Conservation (phyloP, 257 asterid species). For the Capsicum chinense region DNA sequence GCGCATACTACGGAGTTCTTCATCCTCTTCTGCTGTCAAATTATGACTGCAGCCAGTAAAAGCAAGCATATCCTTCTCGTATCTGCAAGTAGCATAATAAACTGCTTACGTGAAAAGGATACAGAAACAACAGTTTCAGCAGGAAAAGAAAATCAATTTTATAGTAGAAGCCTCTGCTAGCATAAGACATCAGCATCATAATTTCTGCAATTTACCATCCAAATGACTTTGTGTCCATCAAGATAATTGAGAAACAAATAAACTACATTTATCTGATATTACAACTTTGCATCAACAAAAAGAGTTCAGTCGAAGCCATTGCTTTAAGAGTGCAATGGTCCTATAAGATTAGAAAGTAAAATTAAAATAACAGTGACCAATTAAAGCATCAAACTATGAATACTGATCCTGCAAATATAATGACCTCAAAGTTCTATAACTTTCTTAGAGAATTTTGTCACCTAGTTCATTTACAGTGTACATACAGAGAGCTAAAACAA, state of each 20-base stretch:
- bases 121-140: conserved; percentile 9
- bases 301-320: background rate
- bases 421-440: background rate
- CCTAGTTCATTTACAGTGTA: conserved; percentile 2
- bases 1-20: conserved; percentile 81
- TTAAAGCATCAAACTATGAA: conserved; percentile 19
- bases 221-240: conserved; percentile 15
- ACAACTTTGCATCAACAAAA: background rate
- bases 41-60: conserved; percentile 97
- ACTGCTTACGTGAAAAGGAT: conserved; percentile 15
- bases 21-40: conserved; percentile 79
- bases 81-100: conserved; percentile 58
- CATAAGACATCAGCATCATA: background rate
- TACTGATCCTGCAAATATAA: conserved; percentile 5
- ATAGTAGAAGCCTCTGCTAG: background rate
- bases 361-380: background rate
- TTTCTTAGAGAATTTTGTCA: background rate
- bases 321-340: background rate
- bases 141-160: background rate
- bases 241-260: conserved; percentile 16
- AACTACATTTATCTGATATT: conserved; percentile 6
- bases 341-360: conserved; percentile 13
- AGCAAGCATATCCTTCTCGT: conserved; percentile 98
- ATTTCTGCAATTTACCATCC: background rate
- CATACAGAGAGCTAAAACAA: background rate